Evolutionary conservation across 2,329 filamentous ascomycete genomes (phyloP).

Genomic region (Xylariaceae sp.): DNA sequence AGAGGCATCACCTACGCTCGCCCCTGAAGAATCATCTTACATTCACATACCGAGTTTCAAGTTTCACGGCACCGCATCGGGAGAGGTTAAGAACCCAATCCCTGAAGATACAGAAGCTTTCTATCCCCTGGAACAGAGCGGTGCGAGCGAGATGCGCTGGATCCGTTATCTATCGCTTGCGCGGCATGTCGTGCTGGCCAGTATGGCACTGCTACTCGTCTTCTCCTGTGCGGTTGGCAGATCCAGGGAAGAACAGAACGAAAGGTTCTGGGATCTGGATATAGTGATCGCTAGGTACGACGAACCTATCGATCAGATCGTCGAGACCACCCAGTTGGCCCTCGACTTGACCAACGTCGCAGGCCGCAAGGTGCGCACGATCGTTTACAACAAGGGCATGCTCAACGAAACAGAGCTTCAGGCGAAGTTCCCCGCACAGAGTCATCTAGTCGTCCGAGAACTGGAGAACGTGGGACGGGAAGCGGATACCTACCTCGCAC

Average conservation of each 20-base stretch:
- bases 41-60: slow-evolving; percentile 9
- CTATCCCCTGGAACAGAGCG: slow-evolving; percentile 1
- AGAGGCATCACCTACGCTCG: slow-evolving; percentile 1
- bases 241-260: slow-evolving; percentile 5
- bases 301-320: slow-evolving; percentile 17
- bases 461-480: slow-evolving; percentile 19
- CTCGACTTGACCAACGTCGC: slow-evolving; percentile 14
- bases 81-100: slow-evolving; percentile 12
- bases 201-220: slow-evolving; percentile 9
- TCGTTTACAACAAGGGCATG: slow-evolving; percentile 18
- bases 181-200: slow-evolving; percentile 11
- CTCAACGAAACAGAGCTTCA: slow-evolving; percentile 16
- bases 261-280: slow-evolving; percentile 15
- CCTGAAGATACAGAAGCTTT: slow-evolving; percentile 13
- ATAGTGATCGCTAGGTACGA: slow-evolving; percentile 20
- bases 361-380: slow-evolving; percentile 15
- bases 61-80: slow-evolving; percentile 3
- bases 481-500: slow-evolving; percentile 18
- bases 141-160: slow-evolving; percentile 1
- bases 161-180: slow-evolving; percentile 8
- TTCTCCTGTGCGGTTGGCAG: slow-evolving; percentile 9
- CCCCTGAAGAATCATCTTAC: slow-evolving; percentile 6
- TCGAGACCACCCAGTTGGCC: slow-evolving; percentile 12
- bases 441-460: slow-evolving; percentile 12
- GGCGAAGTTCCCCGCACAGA: slow-evolving; percentile 10